Evolutionary conservation across 257 asterid genomes (phyloP).

Genomic region (Galeopsis tetrahit): DNA sequence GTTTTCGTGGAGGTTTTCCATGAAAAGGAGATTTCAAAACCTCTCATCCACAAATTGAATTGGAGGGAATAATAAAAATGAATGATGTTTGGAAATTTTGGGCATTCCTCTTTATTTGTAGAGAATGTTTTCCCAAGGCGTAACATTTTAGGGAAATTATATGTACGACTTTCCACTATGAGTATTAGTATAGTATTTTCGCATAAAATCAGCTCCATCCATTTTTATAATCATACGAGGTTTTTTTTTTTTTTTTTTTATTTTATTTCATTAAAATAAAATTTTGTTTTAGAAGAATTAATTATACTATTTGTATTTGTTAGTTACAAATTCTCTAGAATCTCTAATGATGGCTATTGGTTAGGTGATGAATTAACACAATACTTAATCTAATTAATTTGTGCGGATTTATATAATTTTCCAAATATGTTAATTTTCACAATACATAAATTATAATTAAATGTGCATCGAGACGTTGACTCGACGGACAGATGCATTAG

Average conservation of each 20-base stretch:
- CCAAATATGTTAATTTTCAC: too few relatives aligned
- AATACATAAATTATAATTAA: too few relatives aligned
- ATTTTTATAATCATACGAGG: not conserved
- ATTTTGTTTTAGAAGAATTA: not conserved
- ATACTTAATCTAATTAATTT: not conserved
- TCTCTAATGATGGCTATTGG: not conserved
- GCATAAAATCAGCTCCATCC: not conserved
- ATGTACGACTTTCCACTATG: constrained; percentile 34
- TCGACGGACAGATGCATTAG: constrained; percentile 16
- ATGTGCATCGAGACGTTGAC: not conserved
- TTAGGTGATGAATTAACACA: constrained; percentile 13
- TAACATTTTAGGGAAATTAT: constrained; percentile 34
- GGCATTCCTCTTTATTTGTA: constrained; percentile 31
- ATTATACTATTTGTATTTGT: not conserved
- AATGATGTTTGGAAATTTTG: constrained; percentile 26
- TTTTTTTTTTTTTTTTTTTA: too few relatives aligned
- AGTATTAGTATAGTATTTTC: constrained; percentile 12
- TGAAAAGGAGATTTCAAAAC: constrained; percentile 39
- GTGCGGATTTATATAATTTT: too few relatives aligned
- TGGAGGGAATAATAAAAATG: constrained; percentile 6
- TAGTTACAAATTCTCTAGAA: not conserved
- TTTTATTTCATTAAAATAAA: not conserved
- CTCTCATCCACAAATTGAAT: constrained; percentile 34
- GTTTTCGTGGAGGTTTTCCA: constrained; percentile 40
- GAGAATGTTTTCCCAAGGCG: constrained; percentile 44